phyloP scores from a whole-genome alignment of 257 asterid genomes.

The Gentiana macrophylla region DNA sequence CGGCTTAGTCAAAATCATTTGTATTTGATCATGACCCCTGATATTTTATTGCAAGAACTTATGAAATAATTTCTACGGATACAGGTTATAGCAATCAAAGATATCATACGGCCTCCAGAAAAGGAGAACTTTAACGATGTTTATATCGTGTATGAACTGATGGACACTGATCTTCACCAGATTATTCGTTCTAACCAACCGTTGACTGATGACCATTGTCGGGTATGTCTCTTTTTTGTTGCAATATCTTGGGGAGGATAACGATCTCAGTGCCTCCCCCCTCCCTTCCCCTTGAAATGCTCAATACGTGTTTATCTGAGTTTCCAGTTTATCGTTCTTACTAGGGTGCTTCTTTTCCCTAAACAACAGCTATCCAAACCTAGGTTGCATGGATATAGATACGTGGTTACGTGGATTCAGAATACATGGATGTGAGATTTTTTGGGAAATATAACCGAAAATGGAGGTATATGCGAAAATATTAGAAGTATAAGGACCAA shows the following conservation, averaged over 20 bases:
- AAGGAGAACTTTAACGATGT: conserved; percentile 96
- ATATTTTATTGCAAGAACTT: neutral
- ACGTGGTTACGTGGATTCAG: too few relatives aligned
- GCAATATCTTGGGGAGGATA: neutral
- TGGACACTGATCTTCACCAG: conserved; percentile 99
- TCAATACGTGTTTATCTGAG: too few relatives aligned
- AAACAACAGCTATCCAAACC: too few relatives aligned
- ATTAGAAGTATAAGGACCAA: too few relatives aligned
- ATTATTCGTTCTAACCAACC: conserved; percentile 80
- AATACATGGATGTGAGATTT: too few relatives aligned
- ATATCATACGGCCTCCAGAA: conserved; percentile 85
- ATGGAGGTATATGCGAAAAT: too few relatives aligned
- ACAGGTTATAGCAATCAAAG: conserved; percentile 85
- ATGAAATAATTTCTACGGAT: conserved; percentile 2
- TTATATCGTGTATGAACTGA: conserved; percentile 83
- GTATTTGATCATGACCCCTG: too few relatives aligned
- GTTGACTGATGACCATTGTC: conserved; percentile 89
- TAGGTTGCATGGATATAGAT: too few relatives aligned
- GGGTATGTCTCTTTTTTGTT: conserved; percentile 57
- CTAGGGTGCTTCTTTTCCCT: neutral
- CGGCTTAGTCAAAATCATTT: too few relatives aligned
- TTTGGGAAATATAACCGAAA: too few relatives aligned
- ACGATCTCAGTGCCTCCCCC: neutral
- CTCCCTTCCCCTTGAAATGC: neutral
- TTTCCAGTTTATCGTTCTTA: neutral